Conservation (phyloP, 805 yeast genomes). For the Scheffersomyces ergatensis region DNA sequence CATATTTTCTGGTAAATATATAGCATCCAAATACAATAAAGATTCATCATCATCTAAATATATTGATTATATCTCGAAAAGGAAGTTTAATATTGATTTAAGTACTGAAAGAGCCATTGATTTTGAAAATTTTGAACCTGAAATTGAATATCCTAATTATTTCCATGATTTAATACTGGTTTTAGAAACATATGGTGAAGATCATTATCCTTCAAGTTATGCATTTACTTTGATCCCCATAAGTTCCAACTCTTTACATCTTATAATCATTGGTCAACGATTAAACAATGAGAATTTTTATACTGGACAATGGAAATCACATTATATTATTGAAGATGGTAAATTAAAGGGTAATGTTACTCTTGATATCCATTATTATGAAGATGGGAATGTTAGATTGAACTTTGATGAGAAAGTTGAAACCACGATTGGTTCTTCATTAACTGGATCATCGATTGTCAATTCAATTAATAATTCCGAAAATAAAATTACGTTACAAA, state of each 20-base stretch:
- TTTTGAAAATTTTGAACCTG: constrained; percentile 40
- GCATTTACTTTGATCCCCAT: constrained; percentile 43
- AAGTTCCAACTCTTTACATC: constrained; percentile 13
- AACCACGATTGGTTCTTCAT: constrained; percentile 12
- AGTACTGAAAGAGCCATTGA: constrained; percentile 47
- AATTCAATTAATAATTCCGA: constrained; percentile 56
- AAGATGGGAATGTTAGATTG: constrained; percentile 92
- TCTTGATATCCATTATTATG: constrained; percentile 87
- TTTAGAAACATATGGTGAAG: constrained; percentile 52
- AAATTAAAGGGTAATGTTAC: constrained; percentile 51
- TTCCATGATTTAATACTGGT: constrained; percentile 25
- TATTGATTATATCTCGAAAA: constrained; percentile 48
- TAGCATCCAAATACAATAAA: constrained; percentile 34
- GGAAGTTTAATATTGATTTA: constrained; percentile 61
- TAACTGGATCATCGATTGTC: constrained; percentile 28
- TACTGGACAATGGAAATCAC: constrained; percentile 86
- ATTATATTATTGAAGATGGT: constrained; percentile 46
- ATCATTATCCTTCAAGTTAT: constrained; percentile 62
- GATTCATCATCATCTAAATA: constrained; percentile 39
- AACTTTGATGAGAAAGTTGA: constrained; percentile 39
- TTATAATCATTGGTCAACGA: constrained; percentile 70
- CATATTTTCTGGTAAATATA: constrained; percentile 24
- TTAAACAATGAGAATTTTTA: constrained; percentile 75
- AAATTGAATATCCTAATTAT: constrained; percentile 22
- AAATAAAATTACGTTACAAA: constrained; percentile 52